These are phyloP conservation scores for Mycena polygramma DNA, from an alignment of 768 basidiomycete genomes.

Conservation along the genomic window DNA sequence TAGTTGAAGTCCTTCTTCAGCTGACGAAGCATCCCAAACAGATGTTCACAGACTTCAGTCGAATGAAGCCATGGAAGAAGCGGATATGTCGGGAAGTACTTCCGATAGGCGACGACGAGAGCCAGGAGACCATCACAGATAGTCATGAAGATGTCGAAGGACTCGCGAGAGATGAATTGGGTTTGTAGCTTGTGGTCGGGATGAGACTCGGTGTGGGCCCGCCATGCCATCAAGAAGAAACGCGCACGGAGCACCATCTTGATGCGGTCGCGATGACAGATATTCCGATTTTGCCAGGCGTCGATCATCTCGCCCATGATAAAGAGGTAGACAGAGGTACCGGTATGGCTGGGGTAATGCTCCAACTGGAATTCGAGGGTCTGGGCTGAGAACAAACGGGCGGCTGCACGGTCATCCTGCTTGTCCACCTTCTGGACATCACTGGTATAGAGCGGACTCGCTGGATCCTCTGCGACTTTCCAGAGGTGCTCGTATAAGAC, in stretches of 20 bases:
- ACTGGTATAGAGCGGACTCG: constrained; percentile 43
- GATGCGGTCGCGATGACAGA: constrained; percentile 44
- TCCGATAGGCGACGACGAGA: constrained; percentile 51
- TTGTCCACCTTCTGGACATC: constrained; percentile 50
- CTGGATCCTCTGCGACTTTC: constrained; percentile 28
- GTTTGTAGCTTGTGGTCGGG: constrained; percentile 34
- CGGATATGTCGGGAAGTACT: constrained; percentile 42
- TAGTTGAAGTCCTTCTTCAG: constrained; percentile 35
- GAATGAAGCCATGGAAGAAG: constrained; percentile 53
- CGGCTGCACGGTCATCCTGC: constrained; percentile 54
- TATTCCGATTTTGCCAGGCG: constrained; percentile 51
- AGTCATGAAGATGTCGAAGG: constrained; percentile 46
- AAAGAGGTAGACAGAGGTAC: constrained; percentile 45
- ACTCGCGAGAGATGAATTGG: constrained; percentile 51
- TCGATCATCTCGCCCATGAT: constrained; percentile 53
- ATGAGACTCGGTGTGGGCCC: constrained; percentile 31
- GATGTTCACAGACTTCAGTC: constrained; percentile 50
- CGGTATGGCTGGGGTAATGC: constrained; percentile 37
- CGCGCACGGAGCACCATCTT: constrained; percentile 47
- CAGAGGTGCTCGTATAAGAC: constrained; percentile 40
- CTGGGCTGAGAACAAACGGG: constrained; percentile 47
- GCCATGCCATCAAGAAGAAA: constrained; percentile 50
- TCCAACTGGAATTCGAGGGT: constrained; percentile 40
- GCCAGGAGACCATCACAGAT: constrained; percentile 49
- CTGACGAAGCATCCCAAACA: constrained; percentile 46